A percentile compares a stretch with the other conserved stretches of the same genome.
Conservation (phyloP, 192 early-diverging fungal species). For the Backusella tarrabulga region DNA sequence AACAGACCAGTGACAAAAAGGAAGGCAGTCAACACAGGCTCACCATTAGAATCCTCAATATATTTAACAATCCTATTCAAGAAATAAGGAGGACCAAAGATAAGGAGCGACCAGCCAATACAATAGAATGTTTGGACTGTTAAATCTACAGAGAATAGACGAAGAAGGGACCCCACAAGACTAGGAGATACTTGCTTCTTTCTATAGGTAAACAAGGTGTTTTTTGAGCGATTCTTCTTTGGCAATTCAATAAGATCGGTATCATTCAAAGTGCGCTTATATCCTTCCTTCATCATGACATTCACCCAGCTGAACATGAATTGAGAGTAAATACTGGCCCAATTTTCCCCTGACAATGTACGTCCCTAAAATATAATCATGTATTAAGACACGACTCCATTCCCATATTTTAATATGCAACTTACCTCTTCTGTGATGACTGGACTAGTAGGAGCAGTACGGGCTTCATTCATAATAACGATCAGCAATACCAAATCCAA, state of each 20-base stretch:
- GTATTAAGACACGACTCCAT: neutral
- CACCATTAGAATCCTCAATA: conserved; percentile 39
- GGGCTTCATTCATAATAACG: conserved; percentile 30
- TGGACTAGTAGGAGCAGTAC: conserved; percentile 11
- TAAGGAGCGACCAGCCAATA: conserved; percentile 21
- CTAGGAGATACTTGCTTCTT: neutral
- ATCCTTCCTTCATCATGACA: conserved; percentile 51
- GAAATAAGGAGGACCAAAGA: conserved; percentile 57
- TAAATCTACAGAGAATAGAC: conserved; percentile 41
- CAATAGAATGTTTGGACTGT: conserved; percentile 34
- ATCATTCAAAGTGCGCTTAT: conserved; percentile 44
- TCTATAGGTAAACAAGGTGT: conserved; percentile 18
- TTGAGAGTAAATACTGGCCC: conserved; percentile 31
- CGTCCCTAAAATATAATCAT: conserved; percentile 19
- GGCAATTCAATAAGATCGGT: conserved; percentile 52
- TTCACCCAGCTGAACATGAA: conserved; percentile 55
- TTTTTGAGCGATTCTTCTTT: conserved; percentile 43
- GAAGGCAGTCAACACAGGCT: conserved; percentile 41
- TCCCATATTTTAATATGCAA: neutral
- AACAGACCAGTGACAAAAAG: conserved; percentile 62
- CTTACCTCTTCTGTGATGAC: conserved; percentile 29
- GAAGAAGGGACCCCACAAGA: conserved; percentile 4
- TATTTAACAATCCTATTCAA: conserved; percentile 54
- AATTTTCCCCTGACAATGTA: conserved; percentile 25
- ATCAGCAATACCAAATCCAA: conserved; percentile 17